These are phyloP conservation scores for Alternaria gansuensis DNA, from an alignment of 2,329 filamentous ascomycete species.

Conservation along the genomic window DNA sequence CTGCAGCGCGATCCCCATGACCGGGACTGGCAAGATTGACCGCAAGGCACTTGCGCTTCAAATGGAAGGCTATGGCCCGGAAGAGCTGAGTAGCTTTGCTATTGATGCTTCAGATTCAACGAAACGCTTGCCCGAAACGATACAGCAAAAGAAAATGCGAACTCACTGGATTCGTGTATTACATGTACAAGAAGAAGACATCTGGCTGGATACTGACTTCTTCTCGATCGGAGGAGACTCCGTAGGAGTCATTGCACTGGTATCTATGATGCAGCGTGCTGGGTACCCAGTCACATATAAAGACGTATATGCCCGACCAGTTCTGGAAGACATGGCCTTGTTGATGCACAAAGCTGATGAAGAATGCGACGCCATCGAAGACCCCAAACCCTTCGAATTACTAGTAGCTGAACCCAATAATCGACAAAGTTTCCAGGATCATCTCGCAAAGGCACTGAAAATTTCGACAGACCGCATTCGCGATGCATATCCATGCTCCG, in stretches of 20 bases:
- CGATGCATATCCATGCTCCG: not conserved
- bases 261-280: not conserved
- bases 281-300: not conserved
- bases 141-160: not conserved
- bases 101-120: not conserved
- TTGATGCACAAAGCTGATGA: not conserved
- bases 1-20: not conserved
- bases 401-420: not conserved
- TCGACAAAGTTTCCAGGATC: not conserved
- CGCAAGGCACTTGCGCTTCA: not conserved
- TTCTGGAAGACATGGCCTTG: not conserved
- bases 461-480: not conserved
- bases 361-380: not conserved
- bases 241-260: not conserved
- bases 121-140: not conserved
- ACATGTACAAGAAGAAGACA: not conserved
- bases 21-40: not conserved
- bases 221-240: slow-evolving; percentile 6
- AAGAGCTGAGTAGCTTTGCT: not conserved
- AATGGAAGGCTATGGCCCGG: not conserved
- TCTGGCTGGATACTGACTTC: not conserved
- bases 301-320: not conserved
- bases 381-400: not conserved
- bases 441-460: not conserved
- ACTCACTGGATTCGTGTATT: not conserved